These are phyloP conservation scores for Phaseolus coccineus DNA, from an alignment of 331 rosid genomes.

Conservation along the genomic window DNA sequence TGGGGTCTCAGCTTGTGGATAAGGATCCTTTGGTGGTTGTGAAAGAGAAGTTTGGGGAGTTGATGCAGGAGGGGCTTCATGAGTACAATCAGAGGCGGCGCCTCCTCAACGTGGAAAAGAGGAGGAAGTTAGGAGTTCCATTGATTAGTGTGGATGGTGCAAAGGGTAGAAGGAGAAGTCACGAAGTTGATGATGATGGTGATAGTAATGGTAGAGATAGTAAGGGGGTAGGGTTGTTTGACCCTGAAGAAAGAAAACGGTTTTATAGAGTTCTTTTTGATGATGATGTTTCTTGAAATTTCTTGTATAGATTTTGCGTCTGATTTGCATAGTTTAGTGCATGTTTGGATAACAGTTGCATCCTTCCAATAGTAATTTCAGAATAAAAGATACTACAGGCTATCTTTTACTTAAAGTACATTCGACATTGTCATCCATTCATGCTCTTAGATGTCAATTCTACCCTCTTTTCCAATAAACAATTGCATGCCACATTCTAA, in stretches of 20 bases:
- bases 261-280: constrained; percentile 83
- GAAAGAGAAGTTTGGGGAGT: constrained; percentile 84
- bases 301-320: not conserved
- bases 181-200: constrained; percentile 42
- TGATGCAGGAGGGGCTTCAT: constrained; percentile 95
- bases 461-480: not conserved
- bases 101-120: constrained; percentile 64
- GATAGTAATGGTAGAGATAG: constrained; percentile 44
- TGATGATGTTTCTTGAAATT: constrained; percentile 60
- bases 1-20: constrained; percentile 66
- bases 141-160: constrained; percentile 53
- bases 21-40: constrained; percentile 80
- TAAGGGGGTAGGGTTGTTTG: constrained; percentile 67
- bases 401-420: not conserved
- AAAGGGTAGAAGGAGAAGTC: constrained; percentile 47
- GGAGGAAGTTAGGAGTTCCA: constrained; percentile 61
- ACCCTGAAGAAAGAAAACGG: constrained; percentile 90
- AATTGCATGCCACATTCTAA: not conserved
- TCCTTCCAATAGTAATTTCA: too few relatives aligned
- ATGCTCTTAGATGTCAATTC: not conserved
- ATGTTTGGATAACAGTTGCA: not conserved
- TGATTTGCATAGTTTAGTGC: constrained; percentile 7
- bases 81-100: constrained; percentile 75
- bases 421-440: not conserved
- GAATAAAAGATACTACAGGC: too few relatives aligned